Conservation (phyloP, 2,329 filamentous ascomycete genomes). For the Colletotrichum sp. region DNA sequence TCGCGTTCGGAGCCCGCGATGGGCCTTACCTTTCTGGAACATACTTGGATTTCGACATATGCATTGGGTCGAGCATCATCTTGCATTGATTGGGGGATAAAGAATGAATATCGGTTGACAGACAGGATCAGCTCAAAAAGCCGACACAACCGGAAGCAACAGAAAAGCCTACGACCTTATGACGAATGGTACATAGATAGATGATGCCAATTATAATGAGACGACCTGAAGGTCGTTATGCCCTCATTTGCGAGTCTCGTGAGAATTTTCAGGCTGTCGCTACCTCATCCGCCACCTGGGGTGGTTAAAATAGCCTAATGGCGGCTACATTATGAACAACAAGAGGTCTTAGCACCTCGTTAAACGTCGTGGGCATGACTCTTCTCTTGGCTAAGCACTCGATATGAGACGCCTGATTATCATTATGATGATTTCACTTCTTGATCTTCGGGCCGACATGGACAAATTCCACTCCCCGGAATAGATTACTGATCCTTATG, state of each 20-base stretch:
- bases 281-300: background rate
- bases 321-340: background rate
- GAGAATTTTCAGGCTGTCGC: background rate
- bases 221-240: background rate
- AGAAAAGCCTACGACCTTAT: slow-evolving; percentile 2
- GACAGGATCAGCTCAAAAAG: background rate
- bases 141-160: background rate
- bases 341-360: background rate
- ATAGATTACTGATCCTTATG: background rate
- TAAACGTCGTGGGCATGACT: background rate
- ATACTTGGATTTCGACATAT: slow-evolving; percentile 15
- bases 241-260: background rate
- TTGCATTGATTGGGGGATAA: background rate
- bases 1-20: background rate
- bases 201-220: background rate
- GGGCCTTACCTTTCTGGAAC: background rate
- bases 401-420: background rate
- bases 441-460: background rate
- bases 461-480: background rate
- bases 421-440: background rate
- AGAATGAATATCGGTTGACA: background rate
- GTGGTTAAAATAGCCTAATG: background rate
- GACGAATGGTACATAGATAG: slow-evolving; percentile 11
- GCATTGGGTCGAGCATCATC: slow-evolving; percentile 10
- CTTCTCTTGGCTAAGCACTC: background rate